Base-by-base conservation (phyloP, 73 alveolate genomes). In the Paramecium pentaurelia region DNA sequence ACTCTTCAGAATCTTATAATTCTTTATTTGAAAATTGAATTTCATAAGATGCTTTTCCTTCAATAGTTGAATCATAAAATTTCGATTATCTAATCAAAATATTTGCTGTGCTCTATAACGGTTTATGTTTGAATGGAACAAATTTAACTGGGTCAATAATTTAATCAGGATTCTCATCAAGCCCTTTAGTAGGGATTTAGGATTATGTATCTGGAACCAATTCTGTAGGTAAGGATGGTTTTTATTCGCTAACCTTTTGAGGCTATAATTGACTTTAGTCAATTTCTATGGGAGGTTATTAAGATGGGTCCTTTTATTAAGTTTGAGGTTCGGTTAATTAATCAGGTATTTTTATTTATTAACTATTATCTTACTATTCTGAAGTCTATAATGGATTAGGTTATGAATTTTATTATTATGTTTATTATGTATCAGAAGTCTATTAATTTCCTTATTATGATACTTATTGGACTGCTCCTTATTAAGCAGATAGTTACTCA, bases 1-100 rank as follows among this genome's bases (percentile, higher is more conserved):
- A 80, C 58, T 80, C 91, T 18, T 80, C 91, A 4, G 91, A 40
- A 44, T 80, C 91, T 25, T 80, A 80, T 5, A 80, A 44, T 20
- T 45, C 71, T 27, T 42, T 80, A 49, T 80, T 49, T 20, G 71
- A 32, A 80, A 80, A 80, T 14, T 45, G 27, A 27, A 45, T 47
- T 4, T 80, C 77, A n/a, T 32, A 44, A 4, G 77, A 22, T n/a
- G 75, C 71, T 4, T 22, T 22, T 9, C 91, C 75, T 2, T 80
- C 91, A 18, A 18, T 20, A 45, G 73, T 8, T 1, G 91, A 80
- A 36, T 80, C 91, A 80, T 45, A 49, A 80, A 45, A 80, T 80
- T 80, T 80, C 18, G 49, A 32, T 80, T 42, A 32, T 49, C 58
- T 80, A 6, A 45, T 34, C 10, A 27, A 25, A 22, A 80, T 64